Evolutionary conservation across 2,329 filamentous ascomycete species (phyloP).

Genomic region (Ophiostoma novo-ulmi): DNA sequence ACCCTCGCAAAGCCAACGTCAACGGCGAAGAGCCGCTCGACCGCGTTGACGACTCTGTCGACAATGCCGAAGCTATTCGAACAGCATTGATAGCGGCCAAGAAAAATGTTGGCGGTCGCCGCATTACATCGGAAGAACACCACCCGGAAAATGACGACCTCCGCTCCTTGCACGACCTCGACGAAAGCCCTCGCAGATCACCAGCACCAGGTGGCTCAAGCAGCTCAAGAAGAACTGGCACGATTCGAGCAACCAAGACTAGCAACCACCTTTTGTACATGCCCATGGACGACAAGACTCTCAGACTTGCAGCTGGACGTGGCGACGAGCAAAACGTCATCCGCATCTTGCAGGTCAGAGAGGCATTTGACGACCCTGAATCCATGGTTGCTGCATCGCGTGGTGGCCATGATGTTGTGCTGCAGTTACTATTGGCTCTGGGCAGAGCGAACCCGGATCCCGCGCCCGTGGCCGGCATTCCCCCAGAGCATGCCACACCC

Average conservation of each 20-base stretch:
- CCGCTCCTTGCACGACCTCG: constrained; percentile 51
- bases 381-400: constrained; percentile 87
- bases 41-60: constrained; percentile 66
- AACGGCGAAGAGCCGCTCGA: constrained; percentile 89
- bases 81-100: constrained; percentile 57
- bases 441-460: constrained; percentile 65
- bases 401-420: constrained; percentile 82
- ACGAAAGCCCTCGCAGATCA: constrained; percentile 56
- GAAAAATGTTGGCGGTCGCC: constrained; percentile 50
- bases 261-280: constrained; percentile 60
- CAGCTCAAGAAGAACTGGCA: constrained; percentile 48
- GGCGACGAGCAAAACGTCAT: constrained; percentile 59
- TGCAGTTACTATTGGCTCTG: constrained; percentile 69
- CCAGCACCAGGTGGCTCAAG: constrained; percentile 40
- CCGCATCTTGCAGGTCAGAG: constrained; percentile 57
- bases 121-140: constrained; percentile 55
- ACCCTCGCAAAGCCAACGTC: constrained; percentile 86
- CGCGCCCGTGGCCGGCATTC: constrained; percentile 54
- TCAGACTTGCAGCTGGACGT: constrained; percentile 55
- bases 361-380: constrained; percentile 66
- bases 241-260: constrained; percentile 57
- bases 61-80: constrained; percentile 76
- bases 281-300: constrained; percentile 57
- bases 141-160: constrained; percentile 45
- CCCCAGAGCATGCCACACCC: constrained; percentile 74